These are phyloP conservation scores for Solanum virginianum DNA, from an alignment of 257 asterid genomes.

Conservation along the genomic window DNA sequence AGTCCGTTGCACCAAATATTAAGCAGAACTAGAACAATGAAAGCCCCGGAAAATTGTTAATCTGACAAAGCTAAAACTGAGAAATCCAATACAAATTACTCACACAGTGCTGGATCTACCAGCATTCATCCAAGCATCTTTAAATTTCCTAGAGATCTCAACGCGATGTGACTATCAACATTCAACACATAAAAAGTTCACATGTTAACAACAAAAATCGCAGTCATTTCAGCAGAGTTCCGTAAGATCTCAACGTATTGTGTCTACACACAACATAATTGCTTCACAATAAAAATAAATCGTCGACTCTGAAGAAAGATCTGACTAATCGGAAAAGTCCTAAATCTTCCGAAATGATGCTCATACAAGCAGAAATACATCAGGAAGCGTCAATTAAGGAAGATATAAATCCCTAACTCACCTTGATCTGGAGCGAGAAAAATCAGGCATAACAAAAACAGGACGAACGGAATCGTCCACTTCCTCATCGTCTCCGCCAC, in stretches of 20 bases:
- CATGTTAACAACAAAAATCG: not conserved
- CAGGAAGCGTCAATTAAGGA: not conserved
- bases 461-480: slow-evolving; percentile 70
- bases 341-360: not conserved
- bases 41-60: not conserved
- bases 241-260: not conserved
- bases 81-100: not conserved
- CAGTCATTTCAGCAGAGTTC: not conserved
- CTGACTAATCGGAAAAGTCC: not conserved
- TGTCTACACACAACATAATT: not conserved
- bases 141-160: not conserved
- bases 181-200: not conserved
- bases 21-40: not conserved
- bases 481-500: slow-evolving; percentile 33
- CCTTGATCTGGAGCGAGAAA: slow-evolving; percentile 89
- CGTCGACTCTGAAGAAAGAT: not conserved
- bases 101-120: not conserved
- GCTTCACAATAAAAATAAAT: not conserved
- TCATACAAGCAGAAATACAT: not conserved
- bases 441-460: slow-evolving; percentile 55
- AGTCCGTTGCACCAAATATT: not conserved
- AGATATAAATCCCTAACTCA: not conserved
- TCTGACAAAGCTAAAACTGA: not conserved
- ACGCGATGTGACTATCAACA: not conserved
- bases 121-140: not conserved